These are phyloP conservation scores for Croton laevigatus DNA, from an alignment of 441 rosid genomes.

Conservation along the genomic window DNA sequence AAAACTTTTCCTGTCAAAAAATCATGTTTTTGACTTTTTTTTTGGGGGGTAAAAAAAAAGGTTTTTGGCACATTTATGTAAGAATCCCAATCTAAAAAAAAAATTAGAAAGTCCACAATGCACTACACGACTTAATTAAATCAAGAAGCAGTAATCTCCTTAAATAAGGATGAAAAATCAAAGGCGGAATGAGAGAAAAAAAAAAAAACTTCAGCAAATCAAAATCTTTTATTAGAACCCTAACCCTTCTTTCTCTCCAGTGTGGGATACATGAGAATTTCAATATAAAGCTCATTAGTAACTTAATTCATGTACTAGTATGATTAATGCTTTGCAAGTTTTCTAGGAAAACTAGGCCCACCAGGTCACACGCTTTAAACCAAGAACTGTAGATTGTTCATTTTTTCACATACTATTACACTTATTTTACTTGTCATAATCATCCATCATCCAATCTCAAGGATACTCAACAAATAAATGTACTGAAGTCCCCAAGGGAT, in stretches of 20 bases:
- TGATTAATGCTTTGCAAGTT: background rate
- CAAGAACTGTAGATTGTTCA: background rate
- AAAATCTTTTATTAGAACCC: background rate
- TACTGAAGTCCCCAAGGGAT: background rate
- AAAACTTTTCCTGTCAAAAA: too few species aligned
- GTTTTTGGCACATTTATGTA: too few species aligned
- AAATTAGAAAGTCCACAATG: background rate
- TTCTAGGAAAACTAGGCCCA: background rate
- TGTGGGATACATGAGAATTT: background rate
- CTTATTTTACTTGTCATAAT: background rate
- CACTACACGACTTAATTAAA: background rate
- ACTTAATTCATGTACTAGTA: background rate
- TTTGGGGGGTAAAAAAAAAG: too few species aligned
- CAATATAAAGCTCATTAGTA: background rate
- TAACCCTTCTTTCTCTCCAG: background rate
- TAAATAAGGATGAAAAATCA: background rate
- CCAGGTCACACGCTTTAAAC: background rate
- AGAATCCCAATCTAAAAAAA: too few species aligned
- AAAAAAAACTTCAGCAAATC: background rate
- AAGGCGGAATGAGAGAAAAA: background rate
- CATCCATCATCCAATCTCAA: background rate
- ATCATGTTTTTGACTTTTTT: too few species aligned
- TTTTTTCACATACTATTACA: background rate
- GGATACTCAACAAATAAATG: conserved; percentile 4
- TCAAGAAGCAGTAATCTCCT: background rate